Percentiles rank a stretch among this genome's conserved stretches.
Conservation (phyloP, 2,329 filamentous ascomycete species). For the Botrytis tulipae region DNA sequence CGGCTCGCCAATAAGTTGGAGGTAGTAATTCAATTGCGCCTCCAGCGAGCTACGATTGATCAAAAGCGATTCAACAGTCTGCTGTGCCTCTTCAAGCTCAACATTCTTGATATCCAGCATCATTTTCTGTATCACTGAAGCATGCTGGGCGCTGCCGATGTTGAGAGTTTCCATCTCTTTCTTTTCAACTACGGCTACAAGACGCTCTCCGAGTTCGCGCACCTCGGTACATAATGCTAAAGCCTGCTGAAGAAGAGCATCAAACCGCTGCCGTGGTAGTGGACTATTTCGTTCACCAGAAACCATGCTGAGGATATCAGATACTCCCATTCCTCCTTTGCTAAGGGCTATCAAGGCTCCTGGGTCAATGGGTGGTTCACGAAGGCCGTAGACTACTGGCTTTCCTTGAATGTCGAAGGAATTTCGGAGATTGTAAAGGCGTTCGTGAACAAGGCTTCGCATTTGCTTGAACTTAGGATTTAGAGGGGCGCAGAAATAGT, state of each 20-base stretch:
- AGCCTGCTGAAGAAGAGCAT: background rate
- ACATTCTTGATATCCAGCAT: slow-evolving; percentile 5
- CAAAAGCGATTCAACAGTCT: slow-evolving; percentile 3
- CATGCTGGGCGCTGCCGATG: background rate
- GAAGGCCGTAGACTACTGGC: background rate
- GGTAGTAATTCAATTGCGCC: slow-evolving; percentile 8
- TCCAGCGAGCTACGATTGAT: background rate
- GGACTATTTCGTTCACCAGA: background rate
- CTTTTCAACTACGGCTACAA: background rate
- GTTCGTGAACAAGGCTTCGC: slow-evolving; percentile 1
- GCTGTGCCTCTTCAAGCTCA: slow-evolving; percentile 5
- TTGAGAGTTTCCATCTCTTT: background rate
- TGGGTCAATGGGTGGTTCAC: background rate
- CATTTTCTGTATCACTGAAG: slow-evolving; percentile 4
- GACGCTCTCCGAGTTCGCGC: background rate
- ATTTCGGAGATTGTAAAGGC: background rate
- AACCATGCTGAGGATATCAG: background rate
- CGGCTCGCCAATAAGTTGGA: background rate
- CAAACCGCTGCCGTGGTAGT: background rate
- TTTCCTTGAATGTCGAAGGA: background rate
- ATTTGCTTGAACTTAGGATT: slow-evolving; percentile 5
- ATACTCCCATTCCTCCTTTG: background rate
- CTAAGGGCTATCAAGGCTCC: background rate
- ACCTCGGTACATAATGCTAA: background rate
- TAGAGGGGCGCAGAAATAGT: background rate